Evolutionary conservation across 345 rosid species (phyloP).

Genomic region (Rhodomyrtus tomentosa): DNA sequence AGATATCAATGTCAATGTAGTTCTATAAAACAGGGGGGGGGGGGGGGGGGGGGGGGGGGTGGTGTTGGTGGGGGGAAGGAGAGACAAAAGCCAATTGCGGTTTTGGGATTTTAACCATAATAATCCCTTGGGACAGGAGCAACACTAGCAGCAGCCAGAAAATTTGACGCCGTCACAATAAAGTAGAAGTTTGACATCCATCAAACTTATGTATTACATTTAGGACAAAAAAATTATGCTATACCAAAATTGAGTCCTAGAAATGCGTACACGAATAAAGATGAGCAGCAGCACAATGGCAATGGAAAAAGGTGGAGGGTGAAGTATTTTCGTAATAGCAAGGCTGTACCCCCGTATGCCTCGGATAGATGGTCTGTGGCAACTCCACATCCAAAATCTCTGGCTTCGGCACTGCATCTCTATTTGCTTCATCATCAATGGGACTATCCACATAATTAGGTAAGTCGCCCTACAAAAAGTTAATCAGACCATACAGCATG

Average conservation of each 20-base stretch:
- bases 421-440: slow-evolving; percentile 10
- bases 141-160: neutral
- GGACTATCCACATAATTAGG: slow-evolving; percentile 15
- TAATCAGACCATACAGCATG: neutral
- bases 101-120: neutral
- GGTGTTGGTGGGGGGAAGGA: too few relatives aligned
- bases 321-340: neutral
- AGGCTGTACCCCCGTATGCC: slow-evolving; percentile 30
- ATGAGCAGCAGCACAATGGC: neutral
- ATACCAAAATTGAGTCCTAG: neutral
- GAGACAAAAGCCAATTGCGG: neutral
- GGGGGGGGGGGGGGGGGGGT: too few relatives aligned
- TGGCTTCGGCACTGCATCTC: slow-evolving; percentile 35
- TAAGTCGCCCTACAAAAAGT: slow-evolving; percentile 19
- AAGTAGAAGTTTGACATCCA: neutral
- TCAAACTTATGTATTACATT: neutral
- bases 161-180: neutral
- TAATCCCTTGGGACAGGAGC: neutral
- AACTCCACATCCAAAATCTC: slow-evolving; percentile 49
- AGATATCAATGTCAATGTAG: neutral
- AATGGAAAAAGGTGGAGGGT: neutral
- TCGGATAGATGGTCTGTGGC: slow-evolving; percentile 18
- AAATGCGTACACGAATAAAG: neutral
- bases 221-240: neutral
- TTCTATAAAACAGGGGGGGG: neutral